Evolutionary conservation across 345 rosid species (phyloP), one percentile per base, ranked within the genome.

Genomic region (Eucalyptus rudis): DNA sequence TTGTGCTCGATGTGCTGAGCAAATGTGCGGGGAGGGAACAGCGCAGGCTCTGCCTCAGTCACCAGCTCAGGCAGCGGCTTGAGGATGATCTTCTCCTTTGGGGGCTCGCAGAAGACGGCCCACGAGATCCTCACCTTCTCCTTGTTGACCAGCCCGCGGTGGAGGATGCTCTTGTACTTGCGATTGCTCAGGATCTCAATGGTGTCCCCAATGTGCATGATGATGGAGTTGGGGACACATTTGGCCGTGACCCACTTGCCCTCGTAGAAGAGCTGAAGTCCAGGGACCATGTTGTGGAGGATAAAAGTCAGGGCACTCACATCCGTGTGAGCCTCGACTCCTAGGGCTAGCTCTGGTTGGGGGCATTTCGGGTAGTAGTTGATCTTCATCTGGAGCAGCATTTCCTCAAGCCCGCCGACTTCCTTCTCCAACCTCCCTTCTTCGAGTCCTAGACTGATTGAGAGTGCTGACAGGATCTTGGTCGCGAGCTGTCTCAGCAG

Each of bases 201-300:
- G 22, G 99, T 96, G 90, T 98, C 99, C 1, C 99, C 99, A 58
- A 98, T 90, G 89, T 97, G 99, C 99, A 97, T 95, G 91, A 97
- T 95, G 91, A 98, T 96, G 24, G 99, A 98, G 88, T 96, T 93
- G 5, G 99, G 99, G 79, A 98, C 97, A 45, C 99, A 98, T 90
- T 98, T 97, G 47, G 99, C 99, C 1, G 93, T 98, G 40, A 96
- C 87, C 99, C 99, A 98, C 86, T 98, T 96, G 36, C 92, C 96
- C 80, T 95, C 90, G 31, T 96, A 95, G 92, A 96, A 97, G 49
- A 96, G 97, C 92, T 98, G 99, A 62, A 98, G 94, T 5, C 99
- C 99, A 0, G 99, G 99, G 83, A 98, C 97, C 99, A 98, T 98
- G 94, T 98, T 98, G 96, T 98, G 99, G 93, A 98, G 96, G 50